Evolutionary conservation across 768 basidiomycete genomes (phyloP), one percentile per base, ranked within the genome.

Genomic region (Harrya chromipes): DNA sequence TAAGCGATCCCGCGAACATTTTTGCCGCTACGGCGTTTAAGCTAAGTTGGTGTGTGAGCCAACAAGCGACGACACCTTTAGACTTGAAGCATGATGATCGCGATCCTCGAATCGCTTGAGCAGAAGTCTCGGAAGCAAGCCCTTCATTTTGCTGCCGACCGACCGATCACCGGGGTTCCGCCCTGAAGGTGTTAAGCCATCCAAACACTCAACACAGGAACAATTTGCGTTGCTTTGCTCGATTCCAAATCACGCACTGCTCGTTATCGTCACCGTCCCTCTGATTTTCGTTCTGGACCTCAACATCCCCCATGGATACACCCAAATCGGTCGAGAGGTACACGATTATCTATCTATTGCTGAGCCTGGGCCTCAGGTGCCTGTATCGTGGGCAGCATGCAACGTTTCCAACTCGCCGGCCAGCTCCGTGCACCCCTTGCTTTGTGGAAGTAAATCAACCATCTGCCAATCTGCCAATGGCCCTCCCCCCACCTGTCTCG

Each of bases 1-100:
- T 56, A 63, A 65, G 64, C 64, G 64, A 62, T 65, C 64, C 64
- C 64, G 64, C 64, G 64, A 65, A 56, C 55, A 46, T 63, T 49
- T 33, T 64, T 60, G 48, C 59, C 64, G 59, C 53, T 48, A n/a
- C 64, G 61, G 61, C 39, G 41, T 58, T 57, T 43, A 50, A 38
- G 39, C 50, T 34, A 49, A 53, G 47, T 40, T 47, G 40, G 35
- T 42, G 44, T 52, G 53, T 35, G 47, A 20, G 31, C 38, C 14
- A 47, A 43, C 59, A 65, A 67, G 62, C 64, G 64, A 66, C 47
- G 64, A 64, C 45, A 46, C 31, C 55, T 50, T 56, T 59, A 62
- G 34, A 52, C 62, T 52, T 43, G 56, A 46, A 35, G 56, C 51
- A 62, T 21, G 53, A 40, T 47, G 58, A 62, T 61, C 64, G 55